Evolutionary conservation across 805 yeast genomes (phyloP).

Genomic region (Monosporozyma servazzii): DNA sequence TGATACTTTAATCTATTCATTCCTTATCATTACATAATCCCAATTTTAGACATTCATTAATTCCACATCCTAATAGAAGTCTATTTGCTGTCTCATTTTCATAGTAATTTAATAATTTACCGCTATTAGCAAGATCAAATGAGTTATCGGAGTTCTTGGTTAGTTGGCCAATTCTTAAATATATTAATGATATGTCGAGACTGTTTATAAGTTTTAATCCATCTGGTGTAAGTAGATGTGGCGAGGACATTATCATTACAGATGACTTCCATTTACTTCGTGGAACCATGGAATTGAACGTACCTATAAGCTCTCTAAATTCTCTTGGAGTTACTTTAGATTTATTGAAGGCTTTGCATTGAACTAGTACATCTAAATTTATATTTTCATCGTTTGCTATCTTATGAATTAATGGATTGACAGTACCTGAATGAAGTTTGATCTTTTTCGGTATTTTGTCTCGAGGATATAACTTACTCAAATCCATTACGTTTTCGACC

Average conservation of each 20-base stretch:
- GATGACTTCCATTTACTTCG: slow-evolving; percentile 13
- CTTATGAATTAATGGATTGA: slow-evolving; percentile 17
- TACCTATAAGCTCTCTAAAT: slow-evolving; percentile 27
- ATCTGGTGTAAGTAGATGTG: slow-evolving; percentile 25
- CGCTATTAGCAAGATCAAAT: slow-evolving; percentile 22
- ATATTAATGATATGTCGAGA: slow-evolving; percentile 24
- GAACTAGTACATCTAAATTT: slow-evolving; percentile 19
- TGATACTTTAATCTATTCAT: background rate
- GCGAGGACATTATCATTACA: slow-evolving; percentile 26
- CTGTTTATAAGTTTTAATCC: slow-evolving; percentile 24
- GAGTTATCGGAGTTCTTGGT: slow-evolving; percentile 6
- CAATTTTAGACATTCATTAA: slow-evolving; percentile 24
- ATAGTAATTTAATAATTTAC: slow-evolving; percentile 23
- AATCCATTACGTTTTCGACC: background rate
- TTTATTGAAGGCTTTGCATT: slow-evolving; percentile 26
- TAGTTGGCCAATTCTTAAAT: slow-evolving; percentile 22
- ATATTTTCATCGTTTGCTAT: slow-evolving; percentile 3
- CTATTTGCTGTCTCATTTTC: slow-evolving; percentile 25
- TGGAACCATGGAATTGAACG: slow-evolving; percentile 19
- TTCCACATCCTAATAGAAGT: slow-evolving; percentile 20
- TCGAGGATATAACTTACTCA: slow-evolving; percentile 3
- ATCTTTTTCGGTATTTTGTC: slow-evolving; percentile 12
- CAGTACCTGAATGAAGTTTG: slow-evolving; percentile 10
- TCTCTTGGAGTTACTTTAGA: slow-evolving; percentile 26
- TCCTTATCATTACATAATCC: slow-evolving; percentile 5